Base-by-base conservation (phyloP, 768 basidiomycete species). In the Suillus occidentalis region DNA sequence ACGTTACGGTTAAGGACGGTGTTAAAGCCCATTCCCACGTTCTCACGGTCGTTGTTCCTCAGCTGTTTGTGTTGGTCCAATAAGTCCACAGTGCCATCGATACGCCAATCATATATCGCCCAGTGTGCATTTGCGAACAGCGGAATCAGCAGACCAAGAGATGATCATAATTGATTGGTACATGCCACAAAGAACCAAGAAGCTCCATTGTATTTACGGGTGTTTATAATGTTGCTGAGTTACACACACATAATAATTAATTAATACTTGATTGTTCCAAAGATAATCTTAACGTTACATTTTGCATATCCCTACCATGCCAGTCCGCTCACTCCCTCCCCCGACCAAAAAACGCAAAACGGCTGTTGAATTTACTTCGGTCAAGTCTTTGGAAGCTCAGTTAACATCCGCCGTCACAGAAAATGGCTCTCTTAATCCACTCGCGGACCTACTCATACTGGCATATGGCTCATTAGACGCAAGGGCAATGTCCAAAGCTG, bases 371-470 rank as follows among this genome's bases (percentile, higher is more conserved):
- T 42, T 60, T 37, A 57, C 34, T 25, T 66, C 67, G 7, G 76
- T 87, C 56, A 80, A 84, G 68, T 65, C 67, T 13, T 78, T 92
- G 14, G 91, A 94, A 73, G 72, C 79, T 34, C 77, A 79, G 52
- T 77, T 95, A 22, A 85, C 82, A 0, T 64, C 76, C 1, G 86
- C 91, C 0, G 78, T 88, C 4, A 71, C 82, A 9, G 70, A 78
- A 7, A 84, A 87, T 67, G 69, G 79, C 16, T 92, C 94, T 22
- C 81, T 97, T 50, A 98, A 97, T 71, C 79, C 84, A 36, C 76
- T 97, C 25, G 85, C 88, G 14, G 91, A 94, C 74, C 86, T 97
- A 9, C 73, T 94, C 61, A 79, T 85, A 18, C 75, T 93, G 37
- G 81, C 88, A 1, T 74, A 81, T 37, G 74, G 78, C 20, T 74